Conservation (phyloP, 140 eudicot genomes). For the Senecio squalidus region DNA sequence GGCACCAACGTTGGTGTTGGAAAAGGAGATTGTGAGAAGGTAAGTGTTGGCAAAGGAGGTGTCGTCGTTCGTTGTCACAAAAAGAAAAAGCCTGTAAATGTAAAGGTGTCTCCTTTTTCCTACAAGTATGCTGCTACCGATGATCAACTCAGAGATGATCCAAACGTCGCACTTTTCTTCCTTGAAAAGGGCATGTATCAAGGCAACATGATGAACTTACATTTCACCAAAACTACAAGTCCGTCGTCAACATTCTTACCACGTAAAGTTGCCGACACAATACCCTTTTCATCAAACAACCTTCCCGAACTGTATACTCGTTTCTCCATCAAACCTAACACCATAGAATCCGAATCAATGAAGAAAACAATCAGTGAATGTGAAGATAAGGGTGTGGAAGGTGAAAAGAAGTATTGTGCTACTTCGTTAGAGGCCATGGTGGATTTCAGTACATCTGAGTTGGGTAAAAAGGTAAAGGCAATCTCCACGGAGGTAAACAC, state of each 20-base stretch:
- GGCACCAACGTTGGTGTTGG: conserved; percentile 6
- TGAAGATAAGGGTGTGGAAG: conserved; percentile 40
- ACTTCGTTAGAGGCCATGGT: conserved; percentile 76
- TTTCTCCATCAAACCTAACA: conserved; percentile 37
- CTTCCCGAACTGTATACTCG: conserved; percentile 35
- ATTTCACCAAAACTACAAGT: conserved; percentile 34
- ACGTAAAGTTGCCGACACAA: conserved; percentile 41
- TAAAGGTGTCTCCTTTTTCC: conserved; percentile 37
- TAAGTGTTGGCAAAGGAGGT: conserved; percentile 53
- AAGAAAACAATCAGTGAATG: conserved; percentile 49
- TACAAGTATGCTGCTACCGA: conserved; percentile 43
- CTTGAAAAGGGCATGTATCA: conserved; percentile 41
- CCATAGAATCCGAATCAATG: conserved; percentile 43
- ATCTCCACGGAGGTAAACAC: conserved; percentile 45
- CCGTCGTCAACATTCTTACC: conserved; percentile 42
- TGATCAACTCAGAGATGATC: conserved; percentile 44
- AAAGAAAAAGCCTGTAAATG: conserved; percentile 37
- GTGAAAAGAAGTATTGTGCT: conserved; percentile 62
- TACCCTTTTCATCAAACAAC: conserved; percentile 66
- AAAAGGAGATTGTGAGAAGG: conserved; percentile 13
- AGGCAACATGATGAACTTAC: conserved; percentile 48
- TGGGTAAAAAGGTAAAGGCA: conserved; percentile 52
- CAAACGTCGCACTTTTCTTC: conserved; percentile 52
- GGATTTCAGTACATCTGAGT: conserved; percentile 44
- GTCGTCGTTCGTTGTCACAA: conserved; percentile 35